Evolutionary conservation across 2,329 filamentous ascomycete genomes (phyloP).

Genomic region (Emmonsia crescens): DNA sequence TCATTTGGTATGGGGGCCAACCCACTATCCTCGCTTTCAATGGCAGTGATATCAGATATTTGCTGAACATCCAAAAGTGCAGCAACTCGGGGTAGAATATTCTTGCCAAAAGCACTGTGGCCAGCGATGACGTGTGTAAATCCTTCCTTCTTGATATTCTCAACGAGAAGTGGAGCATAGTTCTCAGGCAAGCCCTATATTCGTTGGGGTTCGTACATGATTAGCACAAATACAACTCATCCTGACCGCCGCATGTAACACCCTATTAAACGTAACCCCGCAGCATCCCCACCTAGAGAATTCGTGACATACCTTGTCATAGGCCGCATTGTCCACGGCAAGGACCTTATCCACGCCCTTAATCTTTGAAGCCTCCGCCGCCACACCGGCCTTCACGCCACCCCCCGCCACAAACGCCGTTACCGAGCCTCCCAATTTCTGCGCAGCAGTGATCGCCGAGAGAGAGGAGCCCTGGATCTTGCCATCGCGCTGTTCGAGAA

Average conservation of each 20-base stretch:
- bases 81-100: conserved; percentile 78
- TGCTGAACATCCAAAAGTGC: conserved; percentile 87
- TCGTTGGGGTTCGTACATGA: not conserved
- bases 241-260: not conserved
- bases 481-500: conserved; percentile 87
- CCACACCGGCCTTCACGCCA: conserved; percentile 58
- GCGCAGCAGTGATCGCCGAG: conserved; percentile 73
- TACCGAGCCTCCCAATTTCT: conserved; percentile 73
- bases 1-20: conserved; percentile 8
- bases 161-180: conserved; percentile 81
- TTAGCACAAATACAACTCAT: not conserved
- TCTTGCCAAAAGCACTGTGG: conserved; percentile 96
- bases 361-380: conserved; percentile 77
- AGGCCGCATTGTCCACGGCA: conserved; percentile 74
- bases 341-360: conserved; percentile 87
- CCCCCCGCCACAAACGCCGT: conserved; percentile 80
- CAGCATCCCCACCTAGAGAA: not conserved
- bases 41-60: conserved; percentile 78
- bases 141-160: conserved; percentile 92
- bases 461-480: conserved; percentile 74
- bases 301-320: conserved; percentile 65
- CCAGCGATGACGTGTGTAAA: conserved; percentile 86
- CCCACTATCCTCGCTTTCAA: conserved; percentile 76
- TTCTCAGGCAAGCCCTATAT: conserved; percentile 77
- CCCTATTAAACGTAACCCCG: not conserved